A percentile compares a stretch with the other conserved stretches of the same genome.
These are phyloP conservation scores for Yarrowia bubula DNA, from an alignment of 805 yeast genomes.

Conservation along the genomic window DNA sequence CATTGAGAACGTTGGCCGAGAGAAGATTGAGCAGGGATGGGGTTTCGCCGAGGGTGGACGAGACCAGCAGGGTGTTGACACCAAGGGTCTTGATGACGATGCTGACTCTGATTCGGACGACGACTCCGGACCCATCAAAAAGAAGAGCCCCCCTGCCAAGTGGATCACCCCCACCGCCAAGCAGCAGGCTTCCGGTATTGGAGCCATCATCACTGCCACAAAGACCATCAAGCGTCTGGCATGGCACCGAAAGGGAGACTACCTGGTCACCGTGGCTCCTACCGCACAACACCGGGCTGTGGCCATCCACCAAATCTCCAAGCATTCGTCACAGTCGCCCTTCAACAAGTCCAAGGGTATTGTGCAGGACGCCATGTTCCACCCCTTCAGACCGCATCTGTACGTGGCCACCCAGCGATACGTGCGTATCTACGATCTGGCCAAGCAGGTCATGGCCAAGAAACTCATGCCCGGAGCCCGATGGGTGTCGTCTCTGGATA, in stretches of 20 bases:
- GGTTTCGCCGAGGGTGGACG: constrained; percentile 59
- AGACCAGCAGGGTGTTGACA: constrained; percentile 33
- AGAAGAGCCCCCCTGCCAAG: constrained; percentile 55
- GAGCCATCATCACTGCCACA: constrained; percentile 64
- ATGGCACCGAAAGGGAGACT: constrained; percentile 98
- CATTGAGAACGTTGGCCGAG: constrained; percentile 75
- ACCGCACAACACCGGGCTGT: constrained; percentile 86
- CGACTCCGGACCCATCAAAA: constrained; percentile 35
- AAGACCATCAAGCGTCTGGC: constrained; percentile 73
- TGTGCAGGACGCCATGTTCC: constrained; percentile 94
- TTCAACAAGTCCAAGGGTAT: constrained; percentile 91
- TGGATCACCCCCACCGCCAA: constrained; percentile 80
- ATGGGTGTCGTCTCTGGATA: constrained; percentile 87
- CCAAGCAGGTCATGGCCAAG: constrained; percentile 79
- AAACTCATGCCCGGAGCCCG: constrained; percentile 93
- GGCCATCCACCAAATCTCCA: constrained; percentile 88
- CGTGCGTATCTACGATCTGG: constrained; percentile 83
- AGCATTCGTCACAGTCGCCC: constrained; percentile 93
- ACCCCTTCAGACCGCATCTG: constrained; percentile 91
- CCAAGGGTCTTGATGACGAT: constrained; percentile 38
- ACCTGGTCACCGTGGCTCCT: constrained; percentile 95
- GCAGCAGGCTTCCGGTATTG: constrained; percentile 62
- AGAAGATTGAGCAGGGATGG: constrained; percentile 84
- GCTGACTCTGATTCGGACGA: constrained; percentile 42
- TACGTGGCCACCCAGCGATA: constrained; percentile 93